Evolutionary conservation across 2,329 filamentous ascomycete species (phyloP), one percentile per base, ranked within the genome.

Genomic region (Pseudogymnoascus sp.): DNA sequence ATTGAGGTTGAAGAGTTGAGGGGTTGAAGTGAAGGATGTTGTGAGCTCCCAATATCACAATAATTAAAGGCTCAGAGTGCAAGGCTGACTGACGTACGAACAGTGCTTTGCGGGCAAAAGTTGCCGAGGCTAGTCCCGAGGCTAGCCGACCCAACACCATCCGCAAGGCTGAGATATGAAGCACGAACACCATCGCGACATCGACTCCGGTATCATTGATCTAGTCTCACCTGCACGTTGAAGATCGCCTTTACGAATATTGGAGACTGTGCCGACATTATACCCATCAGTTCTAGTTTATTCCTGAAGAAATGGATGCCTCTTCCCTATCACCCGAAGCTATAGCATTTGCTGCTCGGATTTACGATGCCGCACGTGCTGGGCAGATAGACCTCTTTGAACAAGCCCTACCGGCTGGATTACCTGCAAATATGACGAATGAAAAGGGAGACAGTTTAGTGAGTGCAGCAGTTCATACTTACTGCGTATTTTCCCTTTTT

Each of bases 381-480:
- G 88, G 87, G 63, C 76, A 86, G 59, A 77, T 81, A 2, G 71
- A 80, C 4, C 73, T 84, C 11, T 82, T 91, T n/a, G 71, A 79
- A 44, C 81, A 86, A 73, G 88, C 88, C 59, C 73, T 91, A 38
- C 77, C 80, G 1, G 84, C 83, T 1, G 87, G 88, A 1, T 76
- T 91, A 25, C 87, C 87, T 0, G 77, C 82, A 1, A 90, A 90
- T 69, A 77, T 91, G 73, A 89, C 86, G 21, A 90, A 91, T 69
- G 82, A 87, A 60, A 87, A 88, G 66, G 88, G 88, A 59, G 87
- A 91, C 71, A 89, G 83, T n/a, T 74, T 91, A 65, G 82, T 85
- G 77, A 47, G 78, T 67, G 11, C 28, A 62, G 2, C 50, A 33
- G 28, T 8, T 3, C 3, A n/a, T 53, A 16, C 12, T 16, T 16